phyloP scores from a whole-genome alignment of 805 yeast genomes.

The Naumovozyma castellii region DNA sequence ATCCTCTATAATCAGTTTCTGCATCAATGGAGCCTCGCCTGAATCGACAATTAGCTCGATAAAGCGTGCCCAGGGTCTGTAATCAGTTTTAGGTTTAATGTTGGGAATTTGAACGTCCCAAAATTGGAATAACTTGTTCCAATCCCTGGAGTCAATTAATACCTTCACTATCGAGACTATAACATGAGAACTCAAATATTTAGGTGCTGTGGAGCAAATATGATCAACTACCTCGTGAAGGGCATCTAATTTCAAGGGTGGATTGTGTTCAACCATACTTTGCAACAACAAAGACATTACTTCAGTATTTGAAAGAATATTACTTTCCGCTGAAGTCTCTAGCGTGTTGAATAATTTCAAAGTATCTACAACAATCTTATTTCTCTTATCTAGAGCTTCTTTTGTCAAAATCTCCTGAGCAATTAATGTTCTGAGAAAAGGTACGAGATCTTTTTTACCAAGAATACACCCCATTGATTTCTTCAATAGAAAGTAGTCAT shows the following conservation, averaged over 20 bases:
- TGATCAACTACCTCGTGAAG: constrained; percentile 16
- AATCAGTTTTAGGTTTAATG: constrained; percentile 10
- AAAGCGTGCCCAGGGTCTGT: constrained; percentile 22
- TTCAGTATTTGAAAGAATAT: constrained; percentile 11
- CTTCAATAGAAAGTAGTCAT: constrained; percentile 17
- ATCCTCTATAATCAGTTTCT: constrained; percentile 14
- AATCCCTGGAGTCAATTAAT: constrained; percentile 14
- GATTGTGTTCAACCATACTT: constrained; percentile 6
- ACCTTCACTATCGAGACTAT: constrained; percentile 12
- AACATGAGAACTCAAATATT: constrained; percentile 7
- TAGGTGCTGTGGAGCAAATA: constrained; percentile 2
- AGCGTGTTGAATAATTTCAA: constrained; percentile 6
- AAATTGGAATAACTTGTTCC: constrained; percentile 16
- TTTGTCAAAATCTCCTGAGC: constrained; percentile 4
- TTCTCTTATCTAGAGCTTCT: constrained; percentile 3
- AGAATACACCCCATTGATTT: constrained; percentile 11
- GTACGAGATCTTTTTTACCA: constrained; percentile 12
- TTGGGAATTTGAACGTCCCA: constrained; percentile 17
- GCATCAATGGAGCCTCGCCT: constrained; percentile 9
- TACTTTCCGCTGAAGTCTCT: constrained; percentile 3
- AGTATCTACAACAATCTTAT: constrained; percentile 6
- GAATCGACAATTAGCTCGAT: constrained; percentile 12
- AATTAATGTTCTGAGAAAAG: constrained; percentile 10
- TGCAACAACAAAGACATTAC: constrained; percentile 14
- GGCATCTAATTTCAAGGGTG: constrained; percentile 7